Evolutionary conservation across 176 grass and related monocot species (phyloP).

Genomic region (Phragmites australis): DNA sequence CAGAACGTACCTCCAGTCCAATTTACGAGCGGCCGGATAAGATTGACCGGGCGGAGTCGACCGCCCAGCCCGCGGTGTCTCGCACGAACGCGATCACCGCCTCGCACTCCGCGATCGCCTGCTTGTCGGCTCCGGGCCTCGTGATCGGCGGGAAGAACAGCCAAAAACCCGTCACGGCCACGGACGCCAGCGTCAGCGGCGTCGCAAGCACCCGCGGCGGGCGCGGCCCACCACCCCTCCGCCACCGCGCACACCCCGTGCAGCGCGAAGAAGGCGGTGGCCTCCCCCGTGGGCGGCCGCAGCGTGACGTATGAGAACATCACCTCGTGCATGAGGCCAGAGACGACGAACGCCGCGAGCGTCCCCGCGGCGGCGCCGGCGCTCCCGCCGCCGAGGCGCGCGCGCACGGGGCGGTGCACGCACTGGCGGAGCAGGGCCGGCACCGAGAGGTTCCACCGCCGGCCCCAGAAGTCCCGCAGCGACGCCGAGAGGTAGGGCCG

Average conservation of each 20-base stretch:
- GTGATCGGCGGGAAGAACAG: conserved; percentile 69
- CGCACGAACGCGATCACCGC: conserved; percentile 37
- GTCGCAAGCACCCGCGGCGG: conserved; percentile 33
- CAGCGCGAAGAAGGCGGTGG: conserved; percentile 55
- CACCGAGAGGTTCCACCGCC: conserved; percentile 74
- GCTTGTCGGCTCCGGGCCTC: conserved; percentile 43
- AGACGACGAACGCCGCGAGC: conserved; percentile 58
- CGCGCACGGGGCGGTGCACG: conserved; percentile 58
- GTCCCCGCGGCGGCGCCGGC: conserved; percentile 28
- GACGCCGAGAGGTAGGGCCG: conserved; percentile 51
- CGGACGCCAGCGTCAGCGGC: conserved; percentile 46
- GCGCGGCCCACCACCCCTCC: conserved; percentile 47
- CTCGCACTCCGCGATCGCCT: conserved; percentile 49
- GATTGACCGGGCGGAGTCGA: neutral
- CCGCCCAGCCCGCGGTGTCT: conserved; percentile 14
- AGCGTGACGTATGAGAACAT: conserved; percentile 74
- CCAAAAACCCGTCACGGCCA: conserved; percentile 45
- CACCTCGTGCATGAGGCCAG: conserved; percentile 67
- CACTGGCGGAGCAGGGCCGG: conserved; percentile 57
- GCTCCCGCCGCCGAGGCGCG: conserved; percentile 21
- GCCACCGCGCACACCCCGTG: conserved; percentile 57
- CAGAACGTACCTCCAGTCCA: no score
- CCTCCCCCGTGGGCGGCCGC: conserved; percentile 56
- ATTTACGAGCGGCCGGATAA: neutral
- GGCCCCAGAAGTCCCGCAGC: conserved; percentile 66